Base-by-base conservation (phyloP, 2,329 filamentous ascomycete genomes). In the Cordyceps javanica region DNA sequence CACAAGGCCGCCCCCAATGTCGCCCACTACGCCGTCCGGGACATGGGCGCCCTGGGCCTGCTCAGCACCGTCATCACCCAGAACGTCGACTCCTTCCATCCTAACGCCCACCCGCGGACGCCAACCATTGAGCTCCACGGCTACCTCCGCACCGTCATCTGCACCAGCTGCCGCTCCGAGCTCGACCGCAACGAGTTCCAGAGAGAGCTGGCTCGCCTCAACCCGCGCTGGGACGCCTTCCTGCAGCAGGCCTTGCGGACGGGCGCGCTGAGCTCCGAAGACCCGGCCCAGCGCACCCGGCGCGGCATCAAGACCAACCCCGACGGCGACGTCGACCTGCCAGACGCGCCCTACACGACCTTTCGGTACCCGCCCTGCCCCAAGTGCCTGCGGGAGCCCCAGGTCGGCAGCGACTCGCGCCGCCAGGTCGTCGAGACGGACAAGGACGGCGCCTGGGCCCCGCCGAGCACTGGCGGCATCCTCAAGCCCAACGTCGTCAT, bases 61-160 rank as follows among this genome's bases (percentile, higher is more conserved):
- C 77, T 97, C 42, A 82, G 81, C 58, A 83, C 77, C 55, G 89
- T 97, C 59, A 85, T 99, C 64, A 97, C 94, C 41, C 94, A 99
- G 70, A 97, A 97, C 68, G 94, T 99, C 53, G 94, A 99, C 73
- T 96, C 91, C 2, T 96, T 99, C 69, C 94, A 99, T 72, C 78
- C 81, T 2, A 75, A 75, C 59, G 88, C 91, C 1, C 92, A 97
- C 70, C 90, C 91, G 0, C 69, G 77, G 10, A 73, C 92, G 44
- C 81, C 83, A 6, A 94, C 90, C 10, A 76, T 95, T 46, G 93
- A 97, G 72, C 80, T 99, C 51, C 94, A 99, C 71, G 94, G 94
- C 63, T 96, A 94, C 72, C 79, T 99, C 50, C 83, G 92, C 62
- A 84, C 87, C 30, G 82, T 91, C 30, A 81, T 91, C 54, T 99